Evolutionary conservation across 306 rosid genomes (phyloP).

Genomic region (Vigna angularis): DNA sequence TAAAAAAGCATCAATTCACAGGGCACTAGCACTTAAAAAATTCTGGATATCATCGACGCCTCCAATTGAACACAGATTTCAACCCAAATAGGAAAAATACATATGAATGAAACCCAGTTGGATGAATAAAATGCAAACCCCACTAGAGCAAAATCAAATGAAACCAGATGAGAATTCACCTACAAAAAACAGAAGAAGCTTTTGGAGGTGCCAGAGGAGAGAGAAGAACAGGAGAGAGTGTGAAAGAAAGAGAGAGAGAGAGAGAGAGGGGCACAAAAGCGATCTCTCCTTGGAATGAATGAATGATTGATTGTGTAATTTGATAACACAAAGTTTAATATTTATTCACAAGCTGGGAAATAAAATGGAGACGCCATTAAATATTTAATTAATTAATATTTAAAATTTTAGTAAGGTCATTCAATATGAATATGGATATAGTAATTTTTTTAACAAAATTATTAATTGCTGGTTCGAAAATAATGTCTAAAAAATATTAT

Average conservation of each 20-base stretch:
- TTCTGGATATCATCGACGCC: neutral
- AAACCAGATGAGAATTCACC: constrained; percentile 54
- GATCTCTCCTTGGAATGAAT: constrained; percentile 65
- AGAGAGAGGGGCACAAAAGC: constrained; percentile 24
- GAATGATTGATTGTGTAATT: constrained; percentile 67
- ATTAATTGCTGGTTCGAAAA: constrained; percentile 21
- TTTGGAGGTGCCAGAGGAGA: constrained; percentile 36
- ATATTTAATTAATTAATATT: constrained; percentile 11
- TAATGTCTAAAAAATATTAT: constrained; percentile 34
- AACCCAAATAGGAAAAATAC: neutral
- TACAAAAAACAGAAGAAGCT: constrained; percentile 38
- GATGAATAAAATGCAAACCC: constrained; percentile 5
- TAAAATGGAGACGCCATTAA: constrained; percentile 19
- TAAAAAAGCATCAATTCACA: constrained; percentile 37
- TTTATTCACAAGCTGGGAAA: constrained; percentile 34
- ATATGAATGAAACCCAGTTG: constrained; percentile 17
- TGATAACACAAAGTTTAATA: constrained; percentile 39
- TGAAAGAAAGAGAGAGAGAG: neutral
- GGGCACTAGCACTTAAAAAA: neutral
- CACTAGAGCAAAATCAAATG: constrained; percentile 7
- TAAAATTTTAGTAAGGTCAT: neutral
- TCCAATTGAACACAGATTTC: constrained; percentile 18
- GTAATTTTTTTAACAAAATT: neutral
- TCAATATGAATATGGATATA: constrained; percentile 16
- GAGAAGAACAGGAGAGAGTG: constrained; percentile 32